Base-by-base conservation (phyloP, 2,329 filamentous ascomycete species). In the Paecilomyces variotii region DNA sequence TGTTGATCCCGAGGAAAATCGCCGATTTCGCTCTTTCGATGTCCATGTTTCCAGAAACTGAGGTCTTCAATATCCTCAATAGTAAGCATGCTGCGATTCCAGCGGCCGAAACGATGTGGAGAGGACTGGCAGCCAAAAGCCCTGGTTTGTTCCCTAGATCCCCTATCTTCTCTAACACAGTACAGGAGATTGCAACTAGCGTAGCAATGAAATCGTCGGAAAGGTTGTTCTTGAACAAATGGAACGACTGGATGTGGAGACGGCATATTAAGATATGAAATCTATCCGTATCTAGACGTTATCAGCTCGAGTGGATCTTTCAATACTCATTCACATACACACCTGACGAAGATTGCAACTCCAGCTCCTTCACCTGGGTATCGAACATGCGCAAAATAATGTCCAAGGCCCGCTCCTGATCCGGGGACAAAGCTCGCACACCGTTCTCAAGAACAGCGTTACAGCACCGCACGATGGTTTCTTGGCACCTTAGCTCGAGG, bases 1-100 rank as follows among this genome's bases (percentile, higher is more conserved):
- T 59, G 56, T 74, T 75, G 56, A 78, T 72, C 0, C 70, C 69
- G 0, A 61, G 61, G 59, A 76, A 76, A 6, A 76, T 67, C 0
- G 67, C 69, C 3, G 65, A 55, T 55, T 67, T 70, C 1, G 74
- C 73, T 19, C 68, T 68, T 25, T 69, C 68, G 3, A 66, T 61
- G 55, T 77, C 72, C 2, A 77, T 59, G 7, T 66, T 69, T 1
- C 60, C 57, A 1, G 67, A 60, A 26, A 69, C 62, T 2, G 65
- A 64, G 6, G 69, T 71, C 59, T 78, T 77, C n/a, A 76, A 61
- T 12, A 77, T 69, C 3, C 75, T 70, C 1, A 77, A 63, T 2
- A 78, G 64, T 1, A 67, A 59, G 1, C 66, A 64, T 10, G 69
- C 67, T 6, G 73, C 68, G 1, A 74, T 55, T 19, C 74, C 64